These are phyloP conservation scores for Fraxinus excelsior DNA, from an alignment of 257 asterid genomes.

Conservation along the genomic window DNA sequence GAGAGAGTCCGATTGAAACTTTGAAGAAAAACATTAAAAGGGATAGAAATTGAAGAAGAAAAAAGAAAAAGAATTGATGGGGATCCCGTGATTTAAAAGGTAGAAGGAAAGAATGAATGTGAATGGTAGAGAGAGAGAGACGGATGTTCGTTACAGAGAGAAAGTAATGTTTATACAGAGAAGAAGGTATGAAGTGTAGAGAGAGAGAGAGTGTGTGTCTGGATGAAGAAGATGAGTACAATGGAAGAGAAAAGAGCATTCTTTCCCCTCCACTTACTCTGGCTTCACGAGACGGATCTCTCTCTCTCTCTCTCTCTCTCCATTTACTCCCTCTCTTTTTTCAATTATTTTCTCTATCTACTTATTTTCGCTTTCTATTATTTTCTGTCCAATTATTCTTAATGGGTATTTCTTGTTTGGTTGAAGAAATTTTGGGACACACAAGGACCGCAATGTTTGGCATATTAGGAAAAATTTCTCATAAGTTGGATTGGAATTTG, in stretches of 20 bases:
- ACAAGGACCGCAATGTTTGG: slow-evolving; percentile 16
- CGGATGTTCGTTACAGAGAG: slow-evolving; percentile 29
- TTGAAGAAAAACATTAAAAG: slow-evolving; percentile 31
- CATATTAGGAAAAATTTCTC: neutral
- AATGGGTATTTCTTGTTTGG: neutral
- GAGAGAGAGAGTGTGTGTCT: neutral
- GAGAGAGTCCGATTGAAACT: slow-evolving; percentile 15
- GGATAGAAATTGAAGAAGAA: slow-evolving; percentile 1
- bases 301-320: neutral
- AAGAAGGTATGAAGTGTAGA: neutral
- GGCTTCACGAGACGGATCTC: slow-evolving; percentile 42
- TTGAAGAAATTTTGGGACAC: slow-evolving; percentile 8
- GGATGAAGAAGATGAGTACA: neutral
- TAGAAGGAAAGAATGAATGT: slow-evolving; percentile 51
- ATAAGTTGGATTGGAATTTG: too few relatives aligned
- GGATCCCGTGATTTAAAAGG: slow-evolving; percentile 62
- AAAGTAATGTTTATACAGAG: slow-evolving; percentile 36
- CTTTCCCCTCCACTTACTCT: slow-evolving; percentile 12
- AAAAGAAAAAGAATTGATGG: slow-evolving; percentile 29
- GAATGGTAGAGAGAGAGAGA: slow-evolving; percentile 35
- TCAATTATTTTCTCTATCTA: neutral
- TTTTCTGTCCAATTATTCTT: neutral
- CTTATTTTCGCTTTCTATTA: neutral
- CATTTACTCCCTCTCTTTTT: slow-evolving; percentile 19
- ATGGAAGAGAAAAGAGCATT: slow-evolving; percentile 11